phyloP scores from a whole-genome alignment of 805 yeast genomes.

The Sugiyamaella boreocaroliniensis region DNA sequence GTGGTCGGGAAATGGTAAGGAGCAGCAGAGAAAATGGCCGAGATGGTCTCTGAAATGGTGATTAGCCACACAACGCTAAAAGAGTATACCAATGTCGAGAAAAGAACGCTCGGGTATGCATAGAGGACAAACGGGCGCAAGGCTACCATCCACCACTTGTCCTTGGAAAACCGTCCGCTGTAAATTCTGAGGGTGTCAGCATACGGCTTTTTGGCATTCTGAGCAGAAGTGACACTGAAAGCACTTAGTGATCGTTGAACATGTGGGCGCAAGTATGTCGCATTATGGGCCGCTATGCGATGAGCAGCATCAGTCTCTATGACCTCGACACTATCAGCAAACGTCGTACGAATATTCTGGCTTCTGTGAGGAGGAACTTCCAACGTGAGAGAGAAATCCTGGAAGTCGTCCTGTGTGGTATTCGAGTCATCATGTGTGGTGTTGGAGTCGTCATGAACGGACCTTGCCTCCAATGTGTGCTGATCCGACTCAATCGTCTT shows the following conservation, averaged over 20 bases:
- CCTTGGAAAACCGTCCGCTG: slow-evolving; percentile 45
- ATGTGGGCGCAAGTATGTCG: slow-evolving; percentile 3
- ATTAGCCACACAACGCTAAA: slow-evolving; percentile 60
- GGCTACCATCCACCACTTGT: slow-evolving; percentile 50
- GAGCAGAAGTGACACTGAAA: background rate
- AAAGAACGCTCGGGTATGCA: slow-evolving; percentile 45
- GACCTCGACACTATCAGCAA: background rate
- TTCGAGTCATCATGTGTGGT: background rate
- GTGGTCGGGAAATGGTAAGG: slow-evolving; percentile 44
- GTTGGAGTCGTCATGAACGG: background rate
- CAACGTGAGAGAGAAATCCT: background rate
- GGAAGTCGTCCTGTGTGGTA: slow-evolving; percentile 1
- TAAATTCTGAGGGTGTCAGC: slow-evolving; percentile 35
- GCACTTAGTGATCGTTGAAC: slow-evolving; percentile 6
- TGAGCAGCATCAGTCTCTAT: background rate
- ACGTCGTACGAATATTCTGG: background rate
- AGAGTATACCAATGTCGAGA: slow-evolving; percentile 46
- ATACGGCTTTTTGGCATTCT: slow-evolving; percentile 23
- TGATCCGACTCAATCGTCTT: background rate
- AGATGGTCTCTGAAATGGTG: slow-evolving; percentile 50
- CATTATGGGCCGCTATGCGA: background rate
- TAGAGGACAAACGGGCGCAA: slow-evolving; percentile 47
- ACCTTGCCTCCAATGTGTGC: background rate
- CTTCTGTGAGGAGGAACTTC: background rate
- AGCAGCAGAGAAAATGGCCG: slow-evolving; percentile 40